Conservation (phyloP, 305 asterid genomes). For the Plantago coronopus region DNA sequence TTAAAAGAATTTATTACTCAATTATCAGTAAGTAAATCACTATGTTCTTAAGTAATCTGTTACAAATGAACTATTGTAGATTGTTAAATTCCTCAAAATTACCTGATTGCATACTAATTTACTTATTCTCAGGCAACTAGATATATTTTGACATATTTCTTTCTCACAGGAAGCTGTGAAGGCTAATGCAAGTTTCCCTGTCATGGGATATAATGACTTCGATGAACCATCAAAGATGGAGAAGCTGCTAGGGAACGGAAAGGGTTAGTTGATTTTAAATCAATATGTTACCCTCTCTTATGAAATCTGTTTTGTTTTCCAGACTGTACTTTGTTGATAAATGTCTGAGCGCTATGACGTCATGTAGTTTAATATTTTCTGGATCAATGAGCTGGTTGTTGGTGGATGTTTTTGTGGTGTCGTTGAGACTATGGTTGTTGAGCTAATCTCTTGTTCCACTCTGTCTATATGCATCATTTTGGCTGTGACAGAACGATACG, state of each 20-base stretch:
- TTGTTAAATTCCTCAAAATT: background rate
- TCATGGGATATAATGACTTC: conserved; percentile 33
- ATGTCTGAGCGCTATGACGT: conserved; percentile 17
- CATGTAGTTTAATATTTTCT: conserved; percentile 17
- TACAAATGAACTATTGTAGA: background rate
- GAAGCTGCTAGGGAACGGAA: conserved; percentile 69
- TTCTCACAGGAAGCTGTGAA: conserved; percentile 68
- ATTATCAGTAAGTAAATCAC: too few relatives aligned
- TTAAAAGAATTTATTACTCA: too few relatives aligned
- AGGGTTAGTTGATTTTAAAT: conserved; percentile 43
- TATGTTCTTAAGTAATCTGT: too few relatives aligned
- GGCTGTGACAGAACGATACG: conserved; percentile 14
- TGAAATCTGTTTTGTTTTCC: background rate
- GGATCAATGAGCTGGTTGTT: conserved; percentile 17
- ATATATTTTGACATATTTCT: conserved; percentile 2
- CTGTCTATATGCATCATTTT: conserved; percentile 11
- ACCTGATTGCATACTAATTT: background rate
- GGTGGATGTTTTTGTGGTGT: conserved; percentile 16
- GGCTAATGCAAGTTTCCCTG: conserved; percentile 52
- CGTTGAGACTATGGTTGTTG: conserved; percentile 8
- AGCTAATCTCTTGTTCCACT: background rate
- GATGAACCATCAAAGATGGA: conserved; percentile 66
- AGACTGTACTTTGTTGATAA: conserved; percentile 16
- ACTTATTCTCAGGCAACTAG: background rate
- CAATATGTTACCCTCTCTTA: background rate